A percentile compares a stretch with the other conserved stretches of the same genome.
Conservation (phyloP, 2,329 filamentous ascomycete species). For the Trichoderma oligosporum region DNA sequence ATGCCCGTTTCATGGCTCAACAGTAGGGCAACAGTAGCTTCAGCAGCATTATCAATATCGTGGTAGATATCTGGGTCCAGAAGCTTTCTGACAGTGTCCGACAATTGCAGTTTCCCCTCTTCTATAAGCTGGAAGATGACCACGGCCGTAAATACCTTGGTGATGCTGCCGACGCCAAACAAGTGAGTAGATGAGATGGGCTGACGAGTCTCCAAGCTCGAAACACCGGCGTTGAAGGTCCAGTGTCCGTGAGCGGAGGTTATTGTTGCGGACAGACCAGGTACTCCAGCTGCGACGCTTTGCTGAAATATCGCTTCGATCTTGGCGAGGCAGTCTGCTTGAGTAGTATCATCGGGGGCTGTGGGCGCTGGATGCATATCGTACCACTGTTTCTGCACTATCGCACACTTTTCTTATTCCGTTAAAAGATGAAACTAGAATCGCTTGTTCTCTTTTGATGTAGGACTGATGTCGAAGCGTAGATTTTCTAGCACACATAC, state of each 20-base stretch:
- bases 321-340: background rate
- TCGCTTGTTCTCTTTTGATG: background rate
- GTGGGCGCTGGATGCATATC: background rate
- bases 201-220: background rate
- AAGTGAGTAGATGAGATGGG: constrained; percentile 11
- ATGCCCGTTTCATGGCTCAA: constrained; percentile 20
- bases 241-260: background rate
- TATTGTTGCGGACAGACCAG: constrained; percentile 18
- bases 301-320: constrained; percentile 9
- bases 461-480: background rate
- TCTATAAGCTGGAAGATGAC: constrained; percentile 21
- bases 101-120: constrained; percentile 18
- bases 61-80: constrained; percentile 8
- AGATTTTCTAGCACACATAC: background rate
- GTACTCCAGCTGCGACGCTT: constrained; percentile 6
- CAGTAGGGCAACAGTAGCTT: constrained; percentile 10
- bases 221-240: constrained; percentile 14
- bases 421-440: background rate
- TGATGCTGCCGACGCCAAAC: constrained; percentile 22
- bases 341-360: background rate
- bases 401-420: background rate
- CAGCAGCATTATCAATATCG: constrained; percentile 16
- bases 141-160: constrained; percentile 21
- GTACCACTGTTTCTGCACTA: background rate
- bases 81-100: constrained; percentile 15